Evolutionary conservation across 2,329 filamentous ascomycete species (phyloP).

Genomic region (Blastomyces parvus): DNA sequence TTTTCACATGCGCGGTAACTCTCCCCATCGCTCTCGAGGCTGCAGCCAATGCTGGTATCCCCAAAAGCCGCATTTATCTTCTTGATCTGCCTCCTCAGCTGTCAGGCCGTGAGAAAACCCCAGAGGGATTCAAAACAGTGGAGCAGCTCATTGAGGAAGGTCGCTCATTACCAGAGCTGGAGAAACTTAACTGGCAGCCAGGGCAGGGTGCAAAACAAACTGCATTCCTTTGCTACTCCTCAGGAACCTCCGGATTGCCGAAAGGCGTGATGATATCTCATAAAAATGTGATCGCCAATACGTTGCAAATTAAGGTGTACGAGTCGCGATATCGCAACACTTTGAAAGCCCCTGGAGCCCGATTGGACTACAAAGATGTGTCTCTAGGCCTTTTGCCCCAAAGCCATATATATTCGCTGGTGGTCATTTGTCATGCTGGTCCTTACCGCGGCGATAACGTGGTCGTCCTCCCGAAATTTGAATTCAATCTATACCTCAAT

Average conservation of each 20-base stretch:
- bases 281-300: constrained; percentile 67
- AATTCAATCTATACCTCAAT: constrained; percentile 54
- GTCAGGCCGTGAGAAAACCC: constrained; percentile 38
- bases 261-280: constrained; percentile 82
- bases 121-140: constrained; percentile 50
- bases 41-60: constrained; percentile 53
- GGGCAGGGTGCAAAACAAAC: constrained; percentile 48
- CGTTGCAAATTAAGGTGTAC: constrained; percentile 50
- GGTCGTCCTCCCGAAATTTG: constrained; percentile 64
- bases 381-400: constrained; percentile 64
- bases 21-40: constrained; percentile 56
- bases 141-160: constrained; percentile 58
- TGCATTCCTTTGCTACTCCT: constrained; percentile 71
- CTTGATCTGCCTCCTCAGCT: constrained; percentile 54
- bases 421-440: constrained; percentile 57
- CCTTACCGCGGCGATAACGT: constrained; percentile 64
- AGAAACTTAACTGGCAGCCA: constrained; percentile 33
- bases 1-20: constrained; percentile 63
- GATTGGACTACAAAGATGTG: constrained; percentile 45
- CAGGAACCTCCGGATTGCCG: constrained; percentile 68
- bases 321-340: constrained; percentile 34
- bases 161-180: constrained; percentile 30
- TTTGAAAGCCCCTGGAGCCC: constrained; percentile 28
- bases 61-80: constrained; percentile 57
- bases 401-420: constrained; percentile 72